Conservation (phyloP, 345 rosid genomes). For the Raphanus sativus region DNA sequence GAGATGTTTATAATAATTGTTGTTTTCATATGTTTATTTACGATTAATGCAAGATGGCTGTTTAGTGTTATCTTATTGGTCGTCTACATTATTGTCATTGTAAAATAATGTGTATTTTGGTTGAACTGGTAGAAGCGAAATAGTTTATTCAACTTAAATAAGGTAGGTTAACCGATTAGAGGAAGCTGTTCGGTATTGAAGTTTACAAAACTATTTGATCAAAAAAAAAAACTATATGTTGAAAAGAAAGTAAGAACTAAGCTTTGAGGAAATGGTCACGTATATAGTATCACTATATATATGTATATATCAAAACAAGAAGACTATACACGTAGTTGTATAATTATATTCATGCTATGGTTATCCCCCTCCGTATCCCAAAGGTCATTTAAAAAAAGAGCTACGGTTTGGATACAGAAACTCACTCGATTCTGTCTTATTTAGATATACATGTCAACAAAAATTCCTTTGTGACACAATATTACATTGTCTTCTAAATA, state of each 20-base stretch:
- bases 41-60: conserved; percentile 26
- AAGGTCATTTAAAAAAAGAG: conserved; percentile 25
- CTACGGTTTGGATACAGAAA: not conserved
- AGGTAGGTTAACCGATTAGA: conserved; percentile 31
- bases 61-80: conserved; percentile 34
- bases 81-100: conserved; percentile 34
- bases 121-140: conserved; percentile 37
- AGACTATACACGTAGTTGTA: not conserved
- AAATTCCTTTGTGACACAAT: conserved; percentile 26
- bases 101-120: conserved; percentile 51
- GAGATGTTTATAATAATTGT: conserved; percentile 26
- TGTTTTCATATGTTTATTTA: conserved; percentile 13
- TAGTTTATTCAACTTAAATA: conserved; percentile 42
- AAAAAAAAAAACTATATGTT: not conserved
- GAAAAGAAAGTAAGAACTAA: not conserved
- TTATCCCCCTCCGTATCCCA: conserved; percentile 23
- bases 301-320: not conserved
- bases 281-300: not conserved
- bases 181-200: conserved; percentile 13
- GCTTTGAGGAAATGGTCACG: not conserved
- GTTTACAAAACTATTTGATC: not conserved
- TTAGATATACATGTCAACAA: conserved; percentile 18
- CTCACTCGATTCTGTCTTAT: conserved; percentile 7
- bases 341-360: not conserved
- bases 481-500: conserved; percentile 12